Conservation (phyloP, 495 filamentous ascomycete genomes). For the Penicillium macrosclerotiorum region DNA sequence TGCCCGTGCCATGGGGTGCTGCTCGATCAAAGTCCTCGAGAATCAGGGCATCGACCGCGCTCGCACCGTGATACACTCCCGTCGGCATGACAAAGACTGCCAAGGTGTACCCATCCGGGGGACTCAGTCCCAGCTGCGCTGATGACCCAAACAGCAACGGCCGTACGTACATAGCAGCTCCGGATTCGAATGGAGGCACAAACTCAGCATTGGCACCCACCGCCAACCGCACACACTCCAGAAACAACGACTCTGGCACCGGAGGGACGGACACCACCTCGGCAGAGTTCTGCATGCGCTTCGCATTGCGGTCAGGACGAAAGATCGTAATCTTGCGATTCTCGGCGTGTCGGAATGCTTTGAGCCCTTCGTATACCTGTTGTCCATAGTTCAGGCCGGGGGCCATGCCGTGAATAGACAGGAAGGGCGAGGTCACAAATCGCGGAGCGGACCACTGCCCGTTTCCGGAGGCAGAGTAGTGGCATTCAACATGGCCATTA, state of each 20-base stretch:
- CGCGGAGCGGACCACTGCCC: slow-evolving; percentile 66
- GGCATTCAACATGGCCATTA: slow-evolving; percentile 37
- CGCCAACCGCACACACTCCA: slow-evolving; percentile 71
- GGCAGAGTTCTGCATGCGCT: slow-evolving; percentile 74
- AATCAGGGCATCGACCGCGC: slow-evolving; percentile 76
- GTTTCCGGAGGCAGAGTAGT: slow-evolving; percentile 34
- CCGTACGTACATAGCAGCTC: slow-evolving; percentile 85
- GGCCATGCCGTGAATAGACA: slow-evolving; percentile 84
- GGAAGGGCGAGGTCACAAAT: slow-evolving; percentile 74
- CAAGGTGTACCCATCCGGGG: slow-evolving; percentile 87
- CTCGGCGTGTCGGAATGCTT: slow-evolving; percentile 74
- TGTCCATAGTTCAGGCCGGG: slow-evolving; percentile 91
- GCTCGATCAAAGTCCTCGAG: slow-evolving; percentile 63
- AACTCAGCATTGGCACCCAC: slow-evolving; percentile 83
- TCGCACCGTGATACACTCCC: slow-evolving; percentile 84
- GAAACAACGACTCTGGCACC: slow-evolving; percentile 69
- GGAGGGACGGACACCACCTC: slow-evolving; percentile 75
- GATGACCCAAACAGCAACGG: slow-evolving; percentile 81
- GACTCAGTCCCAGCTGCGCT: slow-evolving; percentile 75
- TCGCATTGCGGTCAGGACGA: slow-evolving; percentile 76
- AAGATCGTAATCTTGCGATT: slow-evolving; percentile 67
- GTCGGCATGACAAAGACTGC: slow-evolving; percentile 81
- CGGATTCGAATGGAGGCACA: slow-evolving; percentile 79
- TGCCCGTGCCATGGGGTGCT: slow-evolving; percentile 53
- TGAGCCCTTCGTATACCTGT: slow-evolving; percentile 91